Conservation (phyloP, 2,329 filamentous ascomycete genomes). For the Tolypocladium tundrense region DNA sequence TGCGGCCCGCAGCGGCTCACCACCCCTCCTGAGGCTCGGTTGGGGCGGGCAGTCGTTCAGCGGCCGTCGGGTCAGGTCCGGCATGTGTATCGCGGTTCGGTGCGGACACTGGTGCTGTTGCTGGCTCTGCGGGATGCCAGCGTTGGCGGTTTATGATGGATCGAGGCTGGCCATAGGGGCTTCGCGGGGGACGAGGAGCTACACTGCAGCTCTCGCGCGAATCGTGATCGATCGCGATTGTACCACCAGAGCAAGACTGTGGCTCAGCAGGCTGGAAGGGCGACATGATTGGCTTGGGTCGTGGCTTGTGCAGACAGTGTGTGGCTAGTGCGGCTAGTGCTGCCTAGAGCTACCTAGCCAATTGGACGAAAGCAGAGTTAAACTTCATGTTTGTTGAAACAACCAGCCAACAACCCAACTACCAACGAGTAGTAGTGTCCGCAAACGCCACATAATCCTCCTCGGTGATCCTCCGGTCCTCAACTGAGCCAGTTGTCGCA, state of each 20-base stretch:
- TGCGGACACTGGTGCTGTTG: background rate
- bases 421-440: too few species aligned
- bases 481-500: too few species aligned
- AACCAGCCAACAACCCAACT: too few species aligned
- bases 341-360: background rate
- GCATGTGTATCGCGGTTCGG: constrained; percentile 1
- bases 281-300: background rate
- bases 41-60: background rate
- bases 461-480: too few species aligned
- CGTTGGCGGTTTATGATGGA: background rate
- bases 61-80: background rate
- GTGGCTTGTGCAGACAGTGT: background rate
- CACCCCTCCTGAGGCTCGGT: background rate
- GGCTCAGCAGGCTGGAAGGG: background rate
- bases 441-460: background rate
- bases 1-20: background rate
- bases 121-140: background rate
- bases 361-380: background rate
- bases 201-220: background rate
- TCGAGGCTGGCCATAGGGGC: background rate
- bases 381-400: background rate
- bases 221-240: background rate
- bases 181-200: background rate
- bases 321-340: background rate
- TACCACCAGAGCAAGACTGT: background rate